phyloP scores from a whole-genome alignment of 2,329 filamentous ascomycete genomes.

The Macrophomina phaseolina region DNA sequence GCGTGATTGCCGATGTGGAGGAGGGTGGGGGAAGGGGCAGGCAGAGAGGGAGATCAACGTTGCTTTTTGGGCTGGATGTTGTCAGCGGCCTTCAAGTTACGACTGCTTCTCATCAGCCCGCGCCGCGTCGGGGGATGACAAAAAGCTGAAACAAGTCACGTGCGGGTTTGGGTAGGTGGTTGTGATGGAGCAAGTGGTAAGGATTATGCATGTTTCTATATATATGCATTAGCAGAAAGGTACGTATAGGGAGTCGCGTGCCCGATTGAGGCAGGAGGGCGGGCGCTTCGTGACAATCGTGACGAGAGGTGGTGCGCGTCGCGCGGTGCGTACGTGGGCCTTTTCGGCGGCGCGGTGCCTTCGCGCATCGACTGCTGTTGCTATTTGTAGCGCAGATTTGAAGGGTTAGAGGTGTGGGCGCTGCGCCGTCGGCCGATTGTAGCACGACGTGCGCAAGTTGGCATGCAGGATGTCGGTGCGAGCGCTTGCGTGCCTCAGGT shows the following conservation, averaged over 20 bases:
- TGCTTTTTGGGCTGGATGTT: no score
- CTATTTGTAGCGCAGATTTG: slow-evolving; percentile 11
- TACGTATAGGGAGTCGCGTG: background rate
- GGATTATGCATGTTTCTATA: slow-evolving; percentile 11
- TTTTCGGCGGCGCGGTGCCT: background rate
- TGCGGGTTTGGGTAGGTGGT: background rate
- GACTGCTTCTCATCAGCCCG: background rate
- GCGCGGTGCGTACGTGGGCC: background rate
- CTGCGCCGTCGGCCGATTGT: background rate
- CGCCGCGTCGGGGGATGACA: background rate
- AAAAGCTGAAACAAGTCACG: slow-evolving; percentile 1
- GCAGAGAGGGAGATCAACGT: no score
- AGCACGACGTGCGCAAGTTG: background rate
- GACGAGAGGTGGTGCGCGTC: background rate
- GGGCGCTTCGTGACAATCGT: background rate
- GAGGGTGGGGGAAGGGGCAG: no score
- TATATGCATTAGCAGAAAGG: slow-evolving; percentile 3
- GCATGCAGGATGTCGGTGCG: background rate
- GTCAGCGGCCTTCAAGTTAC: no score
- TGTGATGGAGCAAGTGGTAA: background rate
- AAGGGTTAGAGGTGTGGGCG: background rate
- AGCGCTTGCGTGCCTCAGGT: slow-evolving; percentile 10
- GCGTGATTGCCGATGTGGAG: no score
- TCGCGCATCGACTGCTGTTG: background rate
- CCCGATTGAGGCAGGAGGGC: background rate